These are phyloP conservation scores for Wickerhamiella infanticola DNA, from an alignment of 1,139 yeast species.

Conservation along the genomic window DNA sequence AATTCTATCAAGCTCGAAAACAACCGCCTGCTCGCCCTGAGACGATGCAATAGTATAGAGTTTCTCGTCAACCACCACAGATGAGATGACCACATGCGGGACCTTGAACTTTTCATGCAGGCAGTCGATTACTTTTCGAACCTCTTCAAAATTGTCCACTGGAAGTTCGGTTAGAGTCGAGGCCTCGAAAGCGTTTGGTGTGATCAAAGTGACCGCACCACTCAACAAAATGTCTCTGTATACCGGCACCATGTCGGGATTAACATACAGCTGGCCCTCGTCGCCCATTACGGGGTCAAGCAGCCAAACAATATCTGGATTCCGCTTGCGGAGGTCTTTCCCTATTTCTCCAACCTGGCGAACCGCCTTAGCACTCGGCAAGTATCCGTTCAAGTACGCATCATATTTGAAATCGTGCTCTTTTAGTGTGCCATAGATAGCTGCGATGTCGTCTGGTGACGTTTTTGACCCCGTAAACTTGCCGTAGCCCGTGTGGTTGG, in stretches of 20 bases:
- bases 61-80: conserved; percentile 27
- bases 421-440: conserved; percentile 33
- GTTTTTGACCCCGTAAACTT: conserved; percentile 32
- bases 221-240: conserved; percentile 41
- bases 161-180: conserved; percentile 49
- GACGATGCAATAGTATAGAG: conserved; percentile 43
- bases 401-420: conserved; percentile 32
- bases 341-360: conserved; percentile 34
- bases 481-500: conserved; percentile 75
- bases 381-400: conserved; percentile 57
- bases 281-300: conserved; percentile 95
- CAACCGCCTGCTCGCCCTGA: conserved; percentile 17
- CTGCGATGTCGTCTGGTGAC: conserved; percentile 28
- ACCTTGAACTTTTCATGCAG: conserved; percentile 40
- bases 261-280: conserved; percentile 68
- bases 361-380: conserved; percentile 43
- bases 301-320: conserved; percentile 34
- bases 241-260: conserved; percentile 47
- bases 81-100: conserved; percentile 54
- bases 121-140: conserved; percentile 32
- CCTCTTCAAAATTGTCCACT: conserved; percentile 29
- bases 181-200: conserved; percentile 88
- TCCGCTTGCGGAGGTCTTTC: conserved; percentile 18
- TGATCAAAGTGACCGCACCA: conserved; percentile 46
- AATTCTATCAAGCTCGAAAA: conserved; percentile 39